Evolutionary conservation across 495 filamentous ascomycete species (phyloP), one percentile per base, ranked within the genome.

Genomic region (Aspergillus baeticus): DNA sequence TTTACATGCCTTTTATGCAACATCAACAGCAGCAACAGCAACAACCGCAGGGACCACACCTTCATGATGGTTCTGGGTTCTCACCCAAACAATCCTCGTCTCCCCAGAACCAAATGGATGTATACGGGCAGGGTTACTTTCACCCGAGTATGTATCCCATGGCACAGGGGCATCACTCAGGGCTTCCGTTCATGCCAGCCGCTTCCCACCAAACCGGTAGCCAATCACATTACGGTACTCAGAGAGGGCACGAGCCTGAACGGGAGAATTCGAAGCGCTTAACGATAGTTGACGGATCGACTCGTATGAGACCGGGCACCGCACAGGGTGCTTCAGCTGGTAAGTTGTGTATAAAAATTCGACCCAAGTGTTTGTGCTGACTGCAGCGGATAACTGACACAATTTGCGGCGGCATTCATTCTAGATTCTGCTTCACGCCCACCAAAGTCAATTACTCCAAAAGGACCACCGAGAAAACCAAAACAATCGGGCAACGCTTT

Each of bases 401-500:
- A 29, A 29, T 8, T 29, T n/a, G n/a, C n/a, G n/a, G 60, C 21
- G 56, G 23, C 49, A 55, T 31, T 46, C 20, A 18, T 36, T 37
- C 21, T 45, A 68, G 60, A 63, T 43, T 51, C 62, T 29, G 38
- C 42, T 6, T 61, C 67, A 33, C 60, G 53, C 37, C 51, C 62
- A 10, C 55, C 60, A 5, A 54, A 61, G 10, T 58, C 60, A 6
- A 52, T 58, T 26, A 60, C 51, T 33, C 57, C 35, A 52, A 64
- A 45, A 60, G 92, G 92, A n/a, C 91, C 93, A 13, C 90, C 92
- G 11, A 80, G 92, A 61, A 98, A 96, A 63, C 93, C 93, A 22
- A 91, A 90, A 65, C 92, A 97, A 72, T 89, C 88, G 7, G 94
- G 94, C 3, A 89, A 96, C 69, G 93, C 94, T 4, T 84, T 98